Percentiles rank a stretch among this genome's conserved stretches.
These are phyloP conservation scores for Fusarium sp. DNA, from an alignment of 2,329 filamentous ascomycete species.

Conservation along the genomic window DNA sequence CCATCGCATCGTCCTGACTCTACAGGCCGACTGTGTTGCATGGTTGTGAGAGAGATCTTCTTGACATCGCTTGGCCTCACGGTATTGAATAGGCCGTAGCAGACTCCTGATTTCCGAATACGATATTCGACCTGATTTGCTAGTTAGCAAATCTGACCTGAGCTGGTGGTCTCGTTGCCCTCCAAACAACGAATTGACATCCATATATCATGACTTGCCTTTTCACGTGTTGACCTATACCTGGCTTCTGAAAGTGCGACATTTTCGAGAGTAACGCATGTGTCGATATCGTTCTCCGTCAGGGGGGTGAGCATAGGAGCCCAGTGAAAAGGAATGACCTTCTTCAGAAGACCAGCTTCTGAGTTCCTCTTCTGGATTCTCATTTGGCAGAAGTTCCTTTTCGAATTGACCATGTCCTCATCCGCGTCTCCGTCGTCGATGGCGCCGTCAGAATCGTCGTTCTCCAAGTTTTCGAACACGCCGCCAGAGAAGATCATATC, in stretches of 20 bases:
- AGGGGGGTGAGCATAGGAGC: slow-evolving; percentile 75
- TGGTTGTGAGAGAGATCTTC: slow-evolving; percentile 62
- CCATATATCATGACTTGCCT: slow-evolving; percentile 51
- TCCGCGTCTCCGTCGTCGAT: slow-evolving; percentile 54
- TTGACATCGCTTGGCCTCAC: slow-evolving; percentile 57
- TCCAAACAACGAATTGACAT: neutral
- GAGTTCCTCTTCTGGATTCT: slow-evolving; percentile 50
- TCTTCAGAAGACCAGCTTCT: slow-evolving; percentile 49
- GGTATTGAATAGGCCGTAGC: slow-evolving; percentile 81
- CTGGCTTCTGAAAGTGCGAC: slow-evolving; percentile 60
- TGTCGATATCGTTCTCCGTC: slow-evolving; percentile 71
- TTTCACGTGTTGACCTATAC: slow-evolving; percentile 62
- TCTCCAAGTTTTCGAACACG: slow-evolving; percentile 9
- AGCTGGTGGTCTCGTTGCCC: neutral
- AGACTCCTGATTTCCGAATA: slow-evolving; percentile 60
- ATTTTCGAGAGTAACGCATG: slow-evolving; percentile 64
- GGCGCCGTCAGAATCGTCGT: slow-evolving; percentile 43
- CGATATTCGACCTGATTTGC: slow-evolving; percentile 45
- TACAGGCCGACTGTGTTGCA: slow-evolving; percentile 61
- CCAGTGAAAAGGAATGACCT: slow-evolving; percentile 64
- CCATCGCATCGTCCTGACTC: slow-evolving; percentile 55
- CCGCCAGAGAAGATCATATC: slow-evolving; percentile 41
- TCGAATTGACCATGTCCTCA: slow-evolving; percentile 48
- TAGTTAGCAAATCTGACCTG: neutral
- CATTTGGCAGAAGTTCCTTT: slow-evolving; percentile 53